phyloP scores from a whole-genome alignment of 202 grass and related monocot genomes.

The Brachypodium distachyon region DNA sequence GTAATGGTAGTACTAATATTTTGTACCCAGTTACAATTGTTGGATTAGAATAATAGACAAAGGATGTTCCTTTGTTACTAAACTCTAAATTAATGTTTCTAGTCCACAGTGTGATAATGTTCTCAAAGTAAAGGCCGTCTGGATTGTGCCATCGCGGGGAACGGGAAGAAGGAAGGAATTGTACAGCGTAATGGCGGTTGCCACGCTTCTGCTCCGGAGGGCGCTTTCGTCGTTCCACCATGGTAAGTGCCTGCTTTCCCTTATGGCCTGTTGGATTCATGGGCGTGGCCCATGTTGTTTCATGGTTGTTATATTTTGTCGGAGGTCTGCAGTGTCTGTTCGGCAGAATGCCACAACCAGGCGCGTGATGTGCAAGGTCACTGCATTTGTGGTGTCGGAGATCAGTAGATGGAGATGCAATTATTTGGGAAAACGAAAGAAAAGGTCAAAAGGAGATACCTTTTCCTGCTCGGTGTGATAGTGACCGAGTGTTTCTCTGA shows the following conservation, averaged over 20 bases:
- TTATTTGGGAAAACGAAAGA: neutral
- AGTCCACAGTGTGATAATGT: no score
- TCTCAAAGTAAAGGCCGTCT: no score
- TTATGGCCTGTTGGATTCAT: neutral
- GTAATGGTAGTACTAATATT: no score
- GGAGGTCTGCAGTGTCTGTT: neutral
- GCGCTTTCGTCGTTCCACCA: neutral
- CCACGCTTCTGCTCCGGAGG: constrained; percentile 23
- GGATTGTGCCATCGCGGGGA: neutral
- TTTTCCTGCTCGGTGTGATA: neutral
- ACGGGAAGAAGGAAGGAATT: neutral
- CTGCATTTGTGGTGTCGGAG: neutral
- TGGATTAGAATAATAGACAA: no score
- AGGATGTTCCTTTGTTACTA: no score
- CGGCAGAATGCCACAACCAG: constrained; percentile 21
- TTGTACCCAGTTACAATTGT: no score
- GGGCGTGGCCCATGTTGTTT: neutral
- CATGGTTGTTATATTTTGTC: neutral
- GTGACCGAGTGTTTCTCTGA: neutral
- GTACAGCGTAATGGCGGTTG: constrained; percentile 18
- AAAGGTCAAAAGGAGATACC: neutral
- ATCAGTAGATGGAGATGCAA: neutral
- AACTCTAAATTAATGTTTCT: no score
- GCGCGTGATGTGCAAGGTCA: neutral
- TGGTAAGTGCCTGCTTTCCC: constrained; percentile 15